These are phyloP conservation scores for Salvia sclarea DNA, from an alignment of 305 asterid genomes.

Conservation along the genomic window DNA sequence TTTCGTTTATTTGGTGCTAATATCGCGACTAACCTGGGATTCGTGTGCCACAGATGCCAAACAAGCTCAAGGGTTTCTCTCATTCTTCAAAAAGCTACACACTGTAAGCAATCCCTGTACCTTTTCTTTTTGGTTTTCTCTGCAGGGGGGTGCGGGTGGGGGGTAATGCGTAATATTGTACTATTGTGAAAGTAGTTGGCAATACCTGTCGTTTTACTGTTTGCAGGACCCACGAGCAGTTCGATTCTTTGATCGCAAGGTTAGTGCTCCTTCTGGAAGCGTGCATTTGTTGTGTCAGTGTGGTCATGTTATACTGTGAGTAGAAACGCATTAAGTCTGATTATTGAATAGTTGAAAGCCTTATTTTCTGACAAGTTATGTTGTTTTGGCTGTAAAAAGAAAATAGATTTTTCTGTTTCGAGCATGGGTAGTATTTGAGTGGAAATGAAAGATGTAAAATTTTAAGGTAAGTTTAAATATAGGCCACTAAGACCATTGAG, in stretches of 20 bases:
- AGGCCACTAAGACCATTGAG: constrained; percentile 6
- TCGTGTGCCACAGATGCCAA: constrained; percentile 62
- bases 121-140: not conserved
- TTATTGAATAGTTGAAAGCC: not conserved
- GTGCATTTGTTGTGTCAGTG: not conserved
- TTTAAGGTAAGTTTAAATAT: not conserved
- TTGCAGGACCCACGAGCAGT: constrained; percentile 89
- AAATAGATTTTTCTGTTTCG: not conserved
- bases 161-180: not conserved
- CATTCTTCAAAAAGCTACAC: constrained; percentile 80
- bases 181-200: constrained; percentile 10
- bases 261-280: constrained; percentile 36
- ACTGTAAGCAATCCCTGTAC: constrained; percentile 42
- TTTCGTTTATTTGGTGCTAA: not conserved
- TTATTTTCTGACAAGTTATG: constrained; percentile 7
- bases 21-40: constrained; percentile 13
- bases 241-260: constrained; percentile 95
- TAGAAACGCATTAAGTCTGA: constrained; percentile 3
- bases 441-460: not conserved
- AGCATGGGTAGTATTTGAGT: constrained; percentile 1
- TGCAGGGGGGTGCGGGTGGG: not conserved
- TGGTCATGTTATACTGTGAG: not conserved
- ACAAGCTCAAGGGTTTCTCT: constrained; percentile 96
- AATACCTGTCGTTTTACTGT: constrained; percentile 12
- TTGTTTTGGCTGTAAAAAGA: constrained; percentile 9